These are phyloP conservation scores for Blastobotrys mokoenaii DNA, from an alignment of 805 yeast genomes.

Conservation along the genomic window DNA sequence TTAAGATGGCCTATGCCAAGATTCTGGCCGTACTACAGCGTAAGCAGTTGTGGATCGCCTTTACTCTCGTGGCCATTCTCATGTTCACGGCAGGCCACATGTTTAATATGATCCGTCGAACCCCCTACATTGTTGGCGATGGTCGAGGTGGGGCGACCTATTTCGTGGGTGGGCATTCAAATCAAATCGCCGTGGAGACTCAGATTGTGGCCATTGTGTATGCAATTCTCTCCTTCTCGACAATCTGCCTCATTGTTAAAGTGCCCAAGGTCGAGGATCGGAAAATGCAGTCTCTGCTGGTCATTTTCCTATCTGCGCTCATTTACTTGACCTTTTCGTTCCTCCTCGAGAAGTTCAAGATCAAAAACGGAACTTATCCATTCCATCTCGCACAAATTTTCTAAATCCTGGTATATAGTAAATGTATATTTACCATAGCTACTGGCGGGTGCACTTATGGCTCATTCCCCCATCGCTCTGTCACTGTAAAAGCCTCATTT, in stretches of 20 bases:
- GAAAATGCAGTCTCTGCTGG: conserved; percentile 41
- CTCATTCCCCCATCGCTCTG: too few species aligned
- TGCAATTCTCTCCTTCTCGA: conserved; percentile 54
- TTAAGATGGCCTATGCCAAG: conserved; percentile 20
- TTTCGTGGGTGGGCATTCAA: conserved; percentile 58
- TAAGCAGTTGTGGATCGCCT: conserved; percentile 63
- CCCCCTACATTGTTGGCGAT: conserved; percentile 42
- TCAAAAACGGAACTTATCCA: conserved; percentile 75
- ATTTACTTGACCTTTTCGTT: conserved; percentile 55
- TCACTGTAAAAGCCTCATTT: too few species aligned
- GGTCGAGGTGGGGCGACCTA: conserved; percentile 40
- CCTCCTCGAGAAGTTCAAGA: conserved; percentile 54
- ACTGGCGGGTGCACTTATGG: neutral
- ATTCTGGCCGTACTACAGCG: conserved; percentile 38
- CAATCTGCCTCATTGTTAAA: conserved; percentile 50
- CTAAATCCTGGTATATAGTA: conserved; percentile 3
- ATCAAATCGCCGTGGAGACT: conserved; percentile 81
- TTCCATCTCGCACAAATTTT: conserved; percentile 41
- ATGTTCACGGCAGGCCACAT: conserved; percentile 83
- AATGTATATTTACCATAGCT: neutral
- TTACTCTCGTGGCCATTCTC: conserved; percentile 53
- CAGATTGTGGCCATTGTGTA: conserved; percentile 72
- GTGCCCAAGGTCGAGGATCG: conserved; percentile 42
- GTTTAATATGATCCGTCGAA: conserved; percentile 80
- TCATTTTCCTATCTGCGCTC: conserved; percentile 35